These are phyloP conservation scores for Asterophora lycoperdoides DNA, from an alignment of 768 basidiomycete species.

Conservation along the genomic window DNA sequence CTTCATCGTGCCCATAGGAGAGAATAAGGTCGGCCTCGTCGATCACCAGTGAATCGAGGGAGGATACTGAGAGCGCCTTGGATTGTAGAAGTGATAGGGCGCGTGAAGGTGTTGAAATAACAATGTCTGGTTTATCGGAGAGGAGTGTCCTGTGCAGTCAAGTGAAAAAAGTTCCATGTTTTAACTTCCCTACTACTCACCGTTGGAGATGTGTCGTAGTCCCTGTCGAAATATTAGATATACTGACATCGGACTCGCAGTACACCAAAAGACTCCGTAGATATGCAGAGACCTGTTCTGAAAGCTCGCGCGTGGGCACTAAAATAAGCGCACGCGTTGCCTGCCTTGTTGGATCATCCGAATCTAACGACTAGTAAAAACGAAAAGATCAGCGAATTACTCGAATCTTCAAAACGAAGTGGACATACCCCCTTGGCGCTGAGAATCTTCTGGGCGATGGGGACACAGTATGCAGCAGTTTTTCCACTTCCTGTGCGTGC, in stretches of 20 bases:
- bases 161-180: not conserved
- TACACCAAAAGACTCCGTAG: conserved; percentile 64
- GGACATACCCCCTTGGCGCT: conserved; percentile 68
- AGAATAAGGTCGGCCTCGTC: conserved; percentile 97
- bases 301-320: conserved; percentile 88
- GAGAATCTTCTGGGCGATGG: conserved; percentile 84
- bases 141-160: conserved; percentile 17
- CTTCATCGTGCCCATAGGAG: conserved; percentile 94
- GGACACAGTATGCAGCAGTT: conserved; percentile 93
- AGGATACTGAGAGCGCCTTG: conserved; percentile 60
- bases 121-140: conserved; percentile 73
- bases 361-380: conserved; percentile 31
- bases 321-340: conserved; percentile 74
- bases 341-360: conserved; percentile 39
- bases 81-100: conserved; percentile 64
- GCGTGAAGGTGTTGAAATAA: conserved; percentile 76
- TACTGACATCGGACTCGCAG: conserved; percentile 69
- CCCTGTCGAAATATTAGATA: conserved; percentile 76
- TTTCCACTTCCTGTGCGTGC: conserved; percentile 97
- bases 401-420: not conserved
- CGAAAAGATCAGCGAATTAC: conserved; percentile 2
- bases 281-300: conserved; percentile 82
- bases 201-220: conserved; percentile 67
- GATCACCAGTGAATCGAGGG: conserved; percentile 84
- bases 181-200: conserved; percentile 8